Percentiles rank a stretch among this genome's conserved stretches.
phyloP scores from a whole-genome alignment of 352 stramenopile species.

The Phytophthora idaei region DNA sequence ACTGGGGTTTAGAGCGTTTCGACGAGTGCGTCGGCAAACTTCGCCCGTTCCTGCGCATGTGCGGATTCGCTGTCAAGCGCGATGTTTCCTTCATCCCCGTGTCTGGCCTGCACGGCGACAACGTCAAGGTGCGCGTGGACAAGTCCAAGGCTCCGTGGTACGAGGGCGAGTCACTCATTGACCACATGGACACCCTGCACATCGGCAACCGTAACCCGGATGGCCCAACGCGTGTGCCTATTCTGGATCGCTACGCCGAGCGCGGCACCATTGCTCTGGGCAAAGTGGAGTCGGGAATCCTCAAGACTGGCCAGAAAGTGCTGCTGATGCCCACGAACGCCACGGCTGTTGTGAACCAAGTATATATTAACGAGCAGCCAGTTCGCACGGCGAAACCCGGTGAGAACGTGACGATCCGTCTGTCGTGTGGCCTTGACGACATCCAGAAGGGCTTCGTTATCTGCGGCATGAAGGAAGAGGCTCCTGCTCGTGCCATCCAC shows the following conservation, averaged over 20 bases:
- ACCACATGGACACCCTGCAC: slow-evolving; percentile 92
- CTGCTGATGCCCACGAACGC: slow-evolving; percentile 94
- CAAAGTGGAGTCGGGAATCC: slow-evolving; percentile 97
- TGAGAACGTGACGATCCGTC: slow-evolving; percentile 97
- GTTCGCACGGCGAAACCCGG: slow-evolving; percentile 95
- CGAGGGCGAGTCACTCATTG: slow-evolving; percentile 94
- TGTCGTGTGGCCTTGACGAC: slow-evolving; percentile 89
- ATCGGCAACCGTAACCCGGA: slow-evolving; percentile 91
- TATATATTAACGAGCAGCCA: slow-evolving; percentile 94
- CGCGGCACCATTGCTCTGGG: slow-evolving; percentile 97
- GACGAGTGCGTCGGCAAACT: slow-evolving; percentile 95
- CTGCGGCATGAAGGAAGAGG: slow-evolving; percentile 67
- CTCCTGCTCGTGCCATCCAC: slow-evolving; percentile 65
- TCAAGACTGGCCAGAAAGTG: slow-evolving; percentile 94
- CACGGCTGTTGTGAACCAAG: slow-evolving; percentile 67
- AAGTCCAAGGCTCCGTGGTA: slow-evolving; percentile 92
- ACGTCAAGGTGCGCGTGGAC: slow-evolving; percentile 93
- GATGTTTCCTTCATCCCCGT: slow-evolving; percentile 99
- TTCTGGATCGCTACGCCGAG: slow-evolving; percentile 98
- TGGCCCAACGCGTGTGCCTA: slow-evolving; percentile 93
- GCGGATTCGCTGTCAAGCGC: slow-evolving; percentile 98
- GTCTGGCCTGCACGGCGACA: slow-evolving; percentile 95
- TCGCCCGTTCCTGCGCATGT: slow-evolving; percentile 92
- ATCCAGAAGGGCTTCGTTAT: slow-evolving; percentile 95
- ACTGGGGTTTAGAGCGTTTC: slow-evolving; percentile 93